Evolutionary conservation across 2,329 filamentous ascomycete genomes (phyloP), one percentile per base, ranked within the genome.

Genomic region (Fusarium mexicanum): DNA sequence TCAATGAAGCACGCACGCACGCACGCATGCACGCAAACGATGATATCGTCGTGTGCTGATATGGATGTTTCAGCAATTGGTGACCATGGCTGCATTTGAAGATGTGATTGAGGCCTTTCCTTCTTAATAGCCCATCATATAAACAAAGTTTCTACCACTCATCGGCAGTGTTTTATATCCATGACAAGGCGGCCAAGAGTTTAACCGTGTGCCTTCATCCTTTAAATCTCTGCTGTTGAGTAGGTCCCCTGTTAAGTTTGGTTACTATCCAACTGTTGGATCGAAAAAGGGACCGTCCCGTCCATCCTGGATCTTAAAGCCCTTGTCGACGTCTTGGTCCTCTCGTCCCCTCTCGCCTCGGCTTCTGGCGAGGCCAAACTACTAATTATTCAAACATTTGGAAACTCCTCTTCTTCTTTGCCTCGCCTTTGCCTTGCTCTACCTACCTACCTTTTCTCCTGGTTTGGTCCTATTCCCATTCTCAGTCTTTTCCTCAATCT

Each of bases 281-380:
- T 77, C 70, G 58, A 74, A 76, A 72, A 74, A 73, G 67, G 73
- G 59, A 63, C 73, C 63, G 64, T 67, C 58, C 64, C 64, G 61
- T 65, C 48, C 46, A 38, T 40, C 35, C 51, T 55, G 51, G 51
- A 64, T 62, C n/a, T 35, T 38, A 64, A 50, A 69, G 75, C 75
- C 75, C 67, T 75, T 72, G 75, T 76, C 68, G 50, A 70, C 51
- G 62, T 76, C 62, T 57, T 65, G 62, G 54, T 64, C 61, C 50
- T 69, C 64, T 61, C 67, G 46, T 44, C 50, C 47, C 41, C 29
- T 48, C 53, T 67, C 48, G 64, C 57, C 60, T 55, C 60, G 24
- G 62, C 71, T 57, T 63, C 61, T 75, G 50, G 64, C 55, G 64
- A 66, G 61, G 57, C 50, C 61, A 63, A 60, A 72, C 37, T 69